A percentile compares a stretch with the other conserved stretches of the same genome.
phyloP scores from a whole-genome alignment of 352 stramenopile genomes.

The Phytophthora meadii region DNA sequence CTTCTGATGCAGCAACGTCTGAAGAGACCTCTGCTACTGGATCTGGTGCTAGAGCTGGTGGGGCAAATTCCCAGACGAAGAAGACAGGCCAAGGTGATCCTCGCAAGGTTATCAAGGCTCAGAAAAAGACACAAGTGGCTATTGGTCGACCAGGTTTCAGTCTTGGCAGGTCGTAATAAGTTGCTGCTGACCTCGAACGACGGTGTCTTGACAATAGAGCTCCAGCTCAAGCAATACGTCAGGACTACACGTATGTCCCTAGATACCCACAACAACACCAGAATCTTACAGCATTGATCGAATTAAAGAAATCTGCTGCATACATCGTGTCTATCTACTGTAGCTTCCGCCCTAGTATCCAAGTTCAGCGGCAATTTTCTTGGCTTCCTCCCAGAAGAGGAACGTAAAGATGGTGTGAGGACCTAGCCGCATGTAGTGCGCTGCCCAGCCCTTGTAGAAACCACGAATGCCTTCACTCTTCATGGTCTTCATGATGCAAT shows the following conservation, averaged over 20 bases:
- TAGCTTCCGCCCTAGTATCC: conserved; percentile 53
- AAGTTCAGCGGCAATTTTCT: conserved; percentile 66
- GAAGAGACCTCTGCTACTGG: conserved; percentile 5
- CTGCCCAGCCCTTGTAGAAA: conserved; percentile 90
- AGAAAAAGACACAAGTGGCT: conserved; percentile 81
- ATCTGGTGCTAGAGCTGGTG: conserved; percentile 5
- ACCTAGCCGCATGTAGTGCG: conserved; percentile 88
- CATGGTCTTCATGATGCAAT: conserved; percentile 85
- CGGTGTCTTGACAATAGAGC: not conserved
- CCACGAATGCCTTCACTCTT: conserved; percentile 77
- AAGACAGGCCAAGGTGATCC: conserved; percentile 44
- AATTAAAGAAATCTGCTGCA: conserved; percentile 11
- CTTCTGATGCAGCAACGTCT: conserved; percentile 7
- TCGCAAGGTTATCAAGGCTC: conserved; percentile 56
- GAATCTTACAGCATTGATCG: conserved; percentile 11
- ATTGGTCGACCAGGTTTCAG: conserved; percentile 85
- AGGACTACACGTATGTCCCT: no score
- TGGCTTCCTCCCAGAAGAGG: conserved; percentile 88
- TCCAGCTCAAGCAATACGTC: no score
- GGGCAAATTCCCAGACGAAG: conserved; percentile 25
- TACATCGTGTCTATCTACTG: conserved; percentile 32
- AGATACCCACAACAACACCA: not conserved
- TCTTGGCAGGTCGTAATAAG: conserved; percentile 65
- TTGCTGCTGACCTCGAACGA: not conserved
- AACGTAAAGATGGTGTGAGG: conserved; percentile 90